phyloP scores from a whole-genome alignment of 768 basidiomycete genomes.

The Agrocybe pediades region DNA sequence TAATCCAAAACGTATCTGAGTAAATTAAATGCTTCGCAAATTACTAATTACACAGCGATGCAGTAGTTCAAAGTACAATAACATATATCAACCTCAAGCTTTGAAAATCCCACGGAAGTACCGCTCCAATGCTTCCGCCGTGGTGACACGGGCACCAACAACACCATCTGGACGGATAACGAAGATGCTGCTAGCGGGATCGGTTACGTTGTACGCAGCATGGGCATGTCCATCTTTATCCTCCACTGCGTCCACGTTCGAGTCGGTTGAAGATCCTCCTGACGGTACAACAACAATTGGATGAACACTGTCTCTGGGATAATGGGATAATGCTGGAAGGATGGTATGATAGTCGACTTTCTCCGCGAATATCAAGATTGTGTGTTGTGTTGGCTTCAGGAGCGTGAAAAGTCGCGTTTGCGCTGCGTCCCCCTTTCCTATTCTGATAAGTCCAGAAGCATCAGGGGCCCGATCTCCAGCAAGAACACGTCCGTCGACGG shows the following conservation, averaged over 20 bases:
- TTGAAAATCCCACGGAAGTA: slow-evolving; percentile 3
- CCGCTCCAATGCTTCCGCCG: neutral
- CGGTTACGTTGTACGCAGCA: neutral
- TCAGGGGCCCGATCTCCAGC: slow-evolving; percentile 53
- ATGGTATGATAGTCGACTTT: slow-evolving; percentile 12
- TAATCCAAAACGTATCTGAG: too few relatives aligned
- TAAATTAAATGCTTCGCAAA: too few relatives aligned
- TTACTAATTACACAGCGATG: too few relatives aligned
- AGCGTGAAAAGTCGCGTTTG: slow-evolving; percentile 25
- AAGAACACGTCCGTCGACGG: slow-evolving; percentile 18
- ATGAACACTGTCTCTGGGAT: slow-evolving; percentile 5
- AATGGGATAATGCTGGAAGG: neutral
- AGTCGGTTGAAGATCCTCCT: neutral
- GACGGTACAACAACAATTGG: slow-evolving; percentile 17
- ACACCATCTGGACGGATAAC: slow-evolving; percentile 2
- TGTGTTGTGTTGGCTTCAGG: slow-evolving; percentile 29
- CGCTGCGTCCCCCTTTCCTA: neutral
- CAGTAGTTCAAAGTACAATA: too few relatives aligned
- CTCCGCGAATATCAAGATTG: slow-evolving; percentile 34
- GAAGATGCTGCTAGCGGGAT: slow-evolving; percentile 1
- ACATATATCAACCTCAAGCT: too few relatives aligned
- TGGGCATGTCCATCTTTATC: slow-evolving; percentile 26
- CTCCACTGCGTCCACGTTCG: slow-evolving; percentile 18
- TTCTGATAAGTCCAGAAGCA: slow-evolving; percentile 28
- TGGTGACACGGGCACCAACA: neutral